Conservation (phyloP, 73 alveolate genomes). For the Urostyla sp. region DNA sequence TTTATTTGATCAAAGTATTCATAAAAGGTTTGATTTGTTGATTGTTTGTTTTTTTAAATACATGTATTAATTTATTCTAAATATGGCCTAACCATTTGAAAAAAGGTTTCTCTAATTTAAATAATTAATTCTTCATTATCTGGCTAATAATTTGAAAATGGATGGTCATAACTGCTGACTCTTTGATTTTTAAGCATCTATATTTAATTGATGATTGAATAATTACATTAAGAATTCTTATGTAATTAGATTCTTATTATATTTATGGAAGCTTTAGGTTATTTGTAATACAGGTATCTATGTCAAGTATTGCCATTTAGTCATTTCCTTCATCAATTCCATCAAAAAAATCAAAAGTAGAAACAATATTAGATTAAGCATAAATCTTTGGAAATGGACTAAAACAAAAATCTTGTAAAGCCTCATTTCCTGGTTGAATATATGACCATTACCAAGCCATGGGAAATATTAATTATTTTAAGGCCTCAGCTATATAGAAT, state of each 20-base stretch:
- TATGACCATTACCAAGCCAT: conserved; percentile 38
- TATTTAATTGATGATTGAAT: neutral
- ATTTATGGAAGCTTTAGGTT: conserved; percentile 30
- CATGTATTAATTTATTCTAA: neutral
- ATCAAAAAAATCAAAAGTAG: conserved; percentile 40
- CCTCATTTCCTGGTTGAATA: conserved; percentile 45
- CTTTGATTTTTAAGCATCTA: conserved; percentile 22
- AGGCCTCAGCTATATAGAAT: conserved; percentile 48
- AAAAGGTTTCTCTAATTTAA: conserved; percentile 49
- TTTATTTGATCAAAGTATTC: neutral
- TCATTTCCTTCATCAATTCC: conserved; percentile 46
- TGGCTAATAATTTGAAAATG: conserved; percentile 41
- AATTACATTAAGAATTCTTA: conserved; percentile 32
- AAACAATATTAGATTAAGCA: conserved; percentile 36
- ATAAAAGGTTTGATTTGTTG: neutral
- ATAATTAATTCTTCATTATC: conserved; percentile 42
- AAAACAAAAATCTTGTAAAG: conserved; percentile 16
- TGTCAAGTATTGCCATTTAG: conserved; percentile 54
- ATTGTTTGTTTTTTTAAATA: neutral
- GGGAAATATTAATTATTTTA: conserved; percentile 43
- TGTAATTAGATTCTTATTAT: conserved; percentile 37
- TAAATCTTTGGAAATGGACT: conserved; percentile 28
- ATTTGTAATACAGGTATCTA: conserved; percentile 53
- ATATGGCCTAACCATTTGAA: conserved; percentile 33
- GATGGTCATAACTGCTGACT: conserved; percentile 24